phyloP scores from a whole-genome alignment of 2,329 filamentous ascomycete species.

The Periconia macrospinosa region DNA sequence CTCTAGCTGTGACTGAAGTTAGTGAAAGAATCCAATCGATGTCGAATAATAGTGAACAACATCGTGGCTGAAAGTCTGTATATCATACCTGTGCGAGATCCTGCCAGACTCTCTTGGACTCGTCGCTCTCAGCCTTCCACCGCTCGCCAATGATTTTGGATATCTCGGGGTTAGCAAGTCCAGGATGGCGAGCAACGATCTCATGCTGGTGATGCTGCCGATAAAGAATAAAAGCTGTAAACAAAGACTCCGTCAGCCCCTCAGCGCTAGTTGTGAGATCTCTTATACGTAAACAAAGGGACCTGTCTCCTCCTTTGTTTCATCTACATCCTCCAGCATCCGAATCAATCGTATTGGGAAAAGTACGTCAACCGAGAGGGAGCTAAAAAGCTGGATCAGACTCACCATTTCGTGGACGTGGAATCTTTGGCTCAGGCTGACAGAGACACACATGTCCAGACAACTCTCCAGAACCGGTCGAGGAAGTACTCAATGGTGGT shows the following conservation, averaged over 20 bases:
- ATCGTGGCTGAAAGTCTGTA: not conserved
- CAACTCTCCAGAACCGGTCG: conserved; percentile 31
- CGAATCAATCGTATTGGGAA: conserved; percentile 7
- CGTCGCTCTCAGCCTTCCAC: conserved; percentile 78
- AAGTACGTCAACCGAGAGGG: conserved; percentile 1
- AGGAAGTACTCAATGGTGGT: conserved; percentile 27
- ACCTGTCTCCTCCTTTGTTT: conserved; percentile 26
- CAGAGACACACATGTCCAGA: conserved; percentile 65
- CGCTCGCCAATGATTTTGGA: conserved; percentile 95
- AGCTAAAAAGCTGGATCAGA: conserved; percentile 29
- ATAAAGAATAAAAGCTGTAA: conserved; percentile 92
- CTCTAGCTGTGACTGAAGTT: conserved; percentile 63
- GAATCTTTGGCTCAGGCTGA: conserved; percentile 71
- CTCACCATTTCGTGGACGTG: conserved; percentile 71
- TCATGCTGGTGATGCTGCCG: conserved; percentile 87
- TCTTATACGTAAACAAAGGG: conserved; percentile 24
- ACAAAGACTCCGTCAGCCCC: conserved; percentile 8
- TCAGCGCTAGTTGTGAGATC: conserved; percentile 16
- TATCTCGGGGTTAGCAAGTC: conserved; percentile 90
- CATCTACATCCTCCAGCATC: not conserved
- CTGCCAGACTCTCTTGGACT: conserved; percentile 85
- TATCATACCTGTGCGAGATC: conserved; percentile 72
- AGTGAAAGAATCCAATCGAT: not conserved
- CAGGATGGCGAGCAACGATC: conserved; percentile 81
- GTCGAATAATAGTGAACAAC: not conserved